A percentile compares a stretch with the other conserved stretches of the same genome.
Evolutionary conservation across 371 early-diverging fungal species (phyloP).

Genomic region (Pancytospora philotis): DNA sequence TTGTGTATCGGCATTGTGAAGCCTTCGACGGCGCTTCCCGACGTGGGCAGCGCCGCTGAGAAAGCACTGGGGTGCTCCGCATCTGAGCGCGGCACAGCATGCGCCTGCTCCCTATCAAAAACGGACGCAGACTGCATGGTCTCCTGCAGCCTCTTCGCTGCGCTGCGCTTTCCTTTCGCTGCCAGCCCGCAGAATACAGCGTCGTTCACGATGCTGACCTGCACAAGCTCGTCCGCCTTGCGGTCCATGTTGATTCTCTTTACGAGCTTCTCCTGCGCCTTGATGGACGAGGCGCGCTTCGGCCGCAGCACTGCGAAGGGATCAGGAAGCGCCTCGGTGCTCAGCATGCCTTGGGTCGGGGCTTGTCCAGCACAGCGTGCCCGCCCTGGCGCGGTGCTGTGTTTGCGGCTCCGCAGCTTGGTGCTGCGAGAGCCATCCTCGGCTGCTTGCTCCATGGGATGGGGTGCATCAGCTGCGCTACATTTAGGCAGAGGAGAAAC

Average conservation of each 20-base stretch:
- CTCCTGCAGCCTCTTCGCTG: not conserved
- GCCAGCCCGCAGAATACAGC: not conserved
- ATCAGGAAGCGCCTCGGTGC: too few relatives aligned
- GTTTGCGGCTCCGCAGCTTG: too few relatives aligned
- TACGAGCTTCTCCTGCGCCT: not conserved
- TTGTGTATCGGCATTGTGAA: not conserved
- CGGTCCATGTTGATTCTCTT: not conserved
- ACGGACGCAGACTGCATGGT: not conserved
- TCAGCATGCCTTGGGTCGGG: too few relatives aligned
- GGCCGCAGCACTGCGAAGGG: not conserved
- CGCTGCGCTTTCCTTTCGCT: not conserved
- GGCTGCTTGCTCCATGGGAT: too few relatives aligned
- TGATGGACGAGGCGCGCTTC: slow-evolving; percentile 5
- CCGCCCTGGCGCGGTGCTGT: too few relatives aligned
- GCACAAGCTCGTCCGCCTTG: not conserved
- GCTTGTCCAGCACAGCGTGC: too few relatives aligned
- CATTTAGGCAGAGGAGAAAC: too few relatives aligned
- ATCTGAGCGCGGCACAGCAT: not conserved
- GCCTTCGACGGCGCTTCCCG: not conserved
- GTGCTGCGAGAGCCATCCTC: too few relatives aligned
- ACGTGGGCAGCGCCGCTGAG: not conserved
- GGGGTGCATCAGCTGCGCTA: too few relatives aligned
- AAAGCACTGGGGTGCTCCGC: not conserved
- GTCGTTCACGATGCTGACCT: not conserved
- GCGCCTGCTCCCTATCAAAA: not conserved